Base-by-base conservation (phyloP, 2,329 filamentous ascomycete genomes). In the Zalaria obscura region DNA sequence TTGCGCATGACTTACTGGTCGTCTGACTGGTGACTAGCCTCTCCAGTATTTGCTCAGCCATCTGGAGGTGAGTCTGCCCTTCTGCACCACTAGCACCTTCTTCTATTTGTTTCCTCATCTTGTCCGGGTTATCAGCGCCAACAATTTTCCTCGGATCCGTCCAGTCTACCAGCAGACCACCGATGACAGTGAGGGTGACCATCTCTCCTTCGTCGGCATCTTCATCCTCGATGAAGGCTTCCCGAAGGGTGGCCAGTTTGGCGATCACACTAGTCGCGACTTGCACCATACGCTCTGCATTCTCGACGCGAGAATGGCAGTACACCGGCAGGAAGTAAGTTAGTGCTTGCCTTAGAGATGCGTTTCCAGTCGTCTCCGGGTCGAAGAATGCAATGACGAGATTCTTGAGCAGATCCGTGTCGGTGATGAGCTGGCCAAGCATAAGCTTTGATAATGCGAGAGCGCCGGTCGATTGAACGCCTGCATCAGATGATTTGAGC, bases 271-370 rank as follows among this genome's bases (percentile, higher is more conserved):
- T 75, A 2, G 89, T 73, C 0, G 82, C 75, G 18, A 95, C 74
- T 11, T 69, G 65, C 5, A 78, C 76, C 82, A 96, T 87, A 29
- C 86, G 72, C 27, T 81, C 74, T 48, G 91, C 87, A 54, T 95
- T 94, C 48, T 84, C 81, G 3, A 78, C 61, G 3, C 84, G 75
- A 5, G 83, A 88, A 61, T 89, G 93, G 60, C 85, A 91, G 65
- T 93, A 96, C 0, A 95, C 88, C 0, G 89, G 89, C 31, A 96
- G 67, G 70, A 95, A 95, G 61, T 96, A 96, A 49, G 84, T 86
- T 41, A 96, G 69, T 0, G 84, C 81, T 60, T 96, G 89, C 25
- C 87, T 72, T 5, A 95, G 78, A 5, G 78, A 78, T 50, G 89
- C 81, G 55, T 95, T 95, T 27, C 73, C 70, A 1, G 76, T 73